Base-by-base conservation (phyloP, 169 alveolate species). In the Plasmodium billcollinsi region DNA sequence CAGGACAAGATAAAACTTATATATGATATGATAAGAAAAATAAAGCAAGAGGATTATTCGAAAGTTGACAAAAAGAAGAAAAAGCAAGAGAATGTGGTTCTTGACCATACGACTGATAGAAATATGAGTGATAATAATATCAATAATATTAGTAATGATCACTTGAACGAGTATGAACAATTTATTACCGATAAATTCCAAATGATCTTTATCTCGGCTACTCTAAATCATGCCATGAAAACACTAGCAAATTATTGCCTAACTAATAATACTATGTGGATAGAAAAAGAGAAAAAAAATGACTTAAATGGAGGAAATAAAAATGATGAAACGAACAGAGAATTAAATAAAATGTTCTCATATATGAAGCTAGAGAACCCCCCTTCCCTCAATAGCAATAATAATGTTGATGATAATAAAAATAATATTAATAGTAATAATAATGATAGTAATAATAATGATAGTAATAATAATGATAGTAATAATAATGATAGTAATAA, bases 1-100 rank as follows among this genome's bases (percentile, higher is more conserved):
- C 98, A 97, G 76, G 95, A 95, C 47, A 98, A 98, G 93, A 93
- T 98, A 91, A 97, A 96, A 85, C 88, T 95, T 66, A 98, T 98
- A 3, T 93, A 89, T 58, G 92, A 89, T 21, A 14, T 85, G 5
- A 61, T 88, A 49, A 85, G 80, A 33, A 49, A 75, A 50, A 39
- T 74, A 20, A 61, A 62, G 43, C 43, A 26, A 1, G 43, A 52
- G 33, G 89, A 33, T 9, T 39, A 0, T 39, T 39, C 9, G 9
- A 39, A 39, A 21, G 50, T 52, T 9, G 2, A 12, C 2, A 18
- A 58, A 50, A 71, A 88, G 7, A 47, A 62, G 43, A 62, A 66
- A 18, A 62, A 56, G n/a, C 74, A 29, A 26, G 21, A 24, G 21
- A 50, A 2, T 39, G 5, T 0, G 2, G 5, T 39, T 39, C 47